Evolutionary conservation across 306 rosid species (phyloP), one percentile per base, ranked within the genome.

Genomic region (Chamaecrista fasciculata): DNA sequence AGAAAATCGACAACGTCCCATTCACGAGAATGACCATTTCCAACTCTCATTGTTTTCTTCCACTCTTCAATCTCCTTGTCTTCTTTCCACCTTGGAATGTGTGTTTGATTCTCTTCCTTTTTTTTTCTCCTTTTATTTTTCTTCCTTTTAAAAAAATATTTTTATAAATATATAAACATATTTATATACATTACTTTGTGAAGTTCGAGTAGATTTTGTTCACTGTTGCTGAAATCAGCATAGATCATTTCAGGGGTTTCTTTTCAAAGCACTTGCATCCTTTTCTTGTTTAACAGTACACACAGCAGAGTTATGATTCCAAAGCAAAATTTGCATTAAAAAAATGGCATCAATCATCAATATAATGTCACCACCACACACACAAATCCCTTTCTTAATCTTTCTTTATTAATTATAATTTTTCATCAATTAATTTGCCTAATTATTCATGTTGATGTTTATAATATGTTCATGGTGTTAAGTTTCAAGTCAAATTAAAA

Each of bases 21-120:
- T 72, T 83, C 96, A 87, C 86, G 87, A 83, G 89, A 79, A 51
- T 15, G 89, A 79, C 89, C 89, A 47, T 74, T 84, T 83, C 87
- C 89, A 58, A 83, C 90, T 73, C 74, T 44, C 76, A 62, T 73
- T 82, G 84, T 87, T 83, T 85, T 85, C 82, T 82, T 81, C 81
- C 66, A 25, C 78, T 61, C 75, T 78, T 71, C 71, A 69, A 71
- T 82, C 82, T 85, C 49, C 76, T 87, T 87, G 96, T 90, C 96
- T 49, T 87, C 69, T 83, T 74, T 46, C 51, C 57, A 56, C 76
- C 88, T 87, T 82, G 94, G 86, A 74, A 73, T 83, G 72, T 82
- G 94, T 74, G 96, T 53, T 79, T 68, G 84, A 81, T 83, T 61
- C 78, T 50, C 69, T 75, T 29, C 8, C 62, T 37, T 21, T 53